Evolutionary conservation across 257 asterid genomes (phyloP).

Genomic region (Cinchona pubescens): DNA sequence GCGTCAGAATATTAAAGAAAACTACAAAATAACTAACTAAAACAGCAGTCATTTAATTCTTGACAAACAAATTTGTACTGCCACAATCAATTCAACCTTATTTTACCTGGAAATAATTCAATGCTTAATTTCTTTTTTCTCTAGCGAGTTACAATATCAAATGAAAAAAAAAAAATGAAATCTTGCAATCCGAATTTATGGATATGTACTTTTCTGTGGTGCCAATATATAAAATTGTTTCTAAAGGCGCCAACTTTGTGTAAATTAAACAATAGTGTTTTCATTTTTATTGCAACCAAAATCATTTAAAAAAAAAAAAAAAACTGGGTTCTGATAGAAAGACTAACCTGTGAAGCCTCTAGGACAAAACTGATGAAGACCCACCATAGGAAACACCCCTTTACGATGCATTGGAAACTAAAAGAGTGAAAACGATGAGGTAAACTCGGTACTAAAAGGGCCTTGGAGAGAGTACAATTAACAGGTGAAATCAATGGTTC

Average conservation of each 20-base stretch:
- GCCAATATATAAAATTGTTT: no score
- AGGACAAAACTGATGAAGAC: constrained; percentile 23
- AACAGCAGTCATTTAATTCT: neutral
- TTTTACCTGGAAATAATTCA: neutral
- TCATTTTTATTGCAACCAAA: neutral
- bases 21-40: neutral
- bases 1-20: neutral
- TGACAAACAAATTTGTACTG: neutral
- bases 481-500: constrained; percentile 1
- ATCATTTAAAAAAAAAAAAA: neutral
- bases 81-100: neutral
- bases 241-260: neutral
- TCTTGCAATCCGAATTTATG: neutral
- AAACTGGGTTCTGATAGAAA: neutral
- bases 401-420: no score
- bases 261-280: no score
- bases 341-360: constrained; percentile 44
- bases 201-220: neutral
- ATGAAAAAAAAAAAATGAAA: no score
- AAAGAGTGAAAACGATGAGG: constrained; percentile 21
- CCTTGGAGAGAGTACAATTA: neutral
- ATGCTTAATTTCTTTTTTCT: no score
- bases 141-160: neutral
- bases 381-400: constrained; percentile 22
- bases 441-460: constrained; percentile 10